These are phyloP conservation scores for Fusarium chaquense DNA, from an alignment of 2,329 filamentous ascomycete species.

Conservation along the genomic window DNA sequence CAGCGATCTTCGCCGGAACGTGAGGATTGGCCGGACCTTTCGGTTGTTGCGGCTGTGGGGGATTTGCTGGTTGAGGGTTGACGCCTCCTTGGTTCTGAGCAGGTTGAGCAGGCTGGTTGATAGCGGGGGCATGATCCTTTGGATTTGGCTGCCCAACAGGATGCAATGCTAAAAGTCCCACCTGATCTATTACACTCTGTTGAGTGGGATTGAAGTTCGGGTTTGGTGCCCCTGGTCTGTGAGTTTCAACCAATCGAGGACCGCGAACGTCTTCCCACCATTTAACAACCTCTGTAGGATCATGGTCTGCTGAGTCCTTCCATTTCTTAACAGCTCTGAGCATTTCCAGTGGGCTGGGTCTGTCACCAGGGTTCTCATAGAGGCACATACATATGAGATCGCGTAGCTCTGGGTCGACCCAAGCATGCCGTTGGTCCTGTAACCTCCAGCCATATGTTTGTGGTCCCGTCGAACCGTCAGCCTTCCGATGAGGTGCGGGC, in stretches of 20 bases:
- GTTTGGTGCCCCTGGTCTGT: background rate
- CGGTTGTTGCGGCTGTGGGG: background rate
- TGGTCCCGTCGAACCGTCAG: background rate
- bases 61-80: background rate
- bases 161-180: background rate
- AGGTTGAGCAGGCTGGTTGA: background rate
- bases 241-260: background rate
- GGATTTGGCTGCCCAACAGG: background rate
- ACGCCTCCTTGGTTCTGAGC: background rate
- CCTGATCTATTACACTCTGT: constrained; percentile 2
- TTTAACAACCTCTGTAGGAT: constrained; percentile 25
- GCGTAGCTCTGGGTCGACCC: constrained; percentile 42
- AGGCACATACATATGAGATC: constrained; percentile 45
- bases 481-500: background rate
- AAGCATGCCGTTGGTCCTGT: background rate
- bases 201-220: background rate
- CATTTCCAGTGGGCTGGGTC: constrained; percentile 44
- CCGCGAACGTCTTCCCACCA: constrained; percentile 38
- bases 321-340: constrained; percentile 36
- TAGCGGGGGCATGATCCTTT: background rate
- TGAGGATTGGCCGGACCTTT: background rate
- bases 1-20: background rate
- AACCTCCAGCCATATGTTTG: constrained; percentile 45
- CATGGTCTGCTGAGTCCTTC: constrained; percentile 34
- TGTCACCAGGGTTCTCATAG: constrained; percentile 44